Conservation (phyloP, 345 rosid species). For the Camelina neglecta region DNA sequence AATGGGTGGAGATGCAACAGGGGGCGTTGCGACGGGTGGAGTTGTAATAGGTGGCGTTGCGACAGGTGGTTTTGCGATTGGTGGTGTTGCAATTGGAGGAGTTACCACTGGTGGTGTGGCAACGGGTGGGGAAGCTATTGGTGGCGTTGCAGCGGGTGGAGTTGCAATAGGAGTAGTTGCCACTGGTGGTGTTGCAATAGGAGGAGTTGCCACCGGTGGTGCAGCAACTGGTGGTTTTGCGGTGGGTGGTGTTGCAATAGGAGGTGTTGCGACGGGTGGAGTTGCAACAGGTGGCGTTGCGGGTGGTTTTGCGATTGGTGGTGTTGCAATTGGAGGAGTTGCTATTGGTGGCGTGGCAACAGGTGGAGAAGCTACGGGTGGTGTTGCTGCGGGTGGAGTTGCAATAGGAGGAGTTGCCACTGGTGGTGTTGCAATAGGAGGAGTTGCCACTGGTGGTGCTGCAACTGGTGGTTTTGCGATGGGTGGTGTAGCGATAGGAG, state of each 20-base stretch:
- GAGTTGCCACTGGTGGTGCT: not conserved
- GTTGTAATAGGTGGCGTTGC: not conserved
- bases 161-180: not conserved
- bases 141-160: not conserved
- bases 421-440: not conserved
- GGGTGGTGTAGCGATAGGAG: not conserved
- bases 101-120: not conserved
- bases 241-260: not conserved
- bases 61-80: not conserved
- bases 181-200: not conserved
- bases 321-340: not conserved
- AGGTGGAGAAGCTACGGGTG: not conserved
- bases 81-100: not conserved
- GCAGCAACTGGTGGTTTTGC: not conserved
- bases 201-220: not conserved
- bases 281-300: not conserved
- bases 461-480: not conserved
- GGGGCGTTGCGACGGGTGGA: not conserved
- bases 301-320: too few relatives aligned
- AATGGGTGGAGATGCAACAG: fast-evolving
- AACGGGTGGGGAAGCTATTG: not conserved
- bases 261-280: not conserved
- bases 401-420: not conserved
- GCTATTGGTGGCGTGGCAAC: not conserved
- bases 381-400: not conserved